These are phyloP conservation scores for Obba rivulosa DNA, from an alignment of 768 basidiomycete species.

Conservation along the genomic window DNA sequence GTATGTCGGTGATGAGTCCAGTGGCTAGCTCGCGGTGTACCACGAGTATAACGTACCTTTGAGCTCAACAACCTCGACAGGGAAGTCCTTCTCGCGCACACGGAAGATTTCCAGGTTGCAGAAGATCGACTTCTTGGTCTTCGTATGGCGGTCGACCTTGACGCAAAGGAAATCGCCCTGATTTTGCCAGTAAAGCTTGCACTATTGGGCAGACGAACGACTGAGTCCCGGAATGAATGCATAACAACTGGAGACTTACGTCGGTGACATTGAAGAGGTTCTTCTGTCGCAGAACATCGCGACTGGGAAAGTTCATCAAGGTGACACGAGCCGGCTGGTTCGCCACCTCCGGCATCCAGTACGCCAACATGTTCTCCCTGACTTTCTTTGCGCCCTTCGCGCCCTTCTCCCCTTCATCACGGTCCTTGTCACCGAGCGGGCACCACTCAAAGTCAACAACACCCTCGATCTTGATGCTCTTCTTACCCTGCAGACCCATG, in stretches of 20 bases:
- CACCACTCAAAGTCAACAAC: slow-evolving; percentile 99
- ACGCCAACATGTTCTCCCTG: slow-evolving; percentile 90
- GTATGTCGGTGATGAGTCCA: slow-evolving; percentile 3
- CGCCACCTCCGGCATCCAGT: slow-evolving; percentile 95
- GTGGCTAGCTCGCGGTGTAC: not conserved
- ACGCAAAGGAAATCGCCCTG: slow-evolving; percentile 98
- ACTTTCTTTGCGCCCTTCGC: slow-evolving; percentile 54
- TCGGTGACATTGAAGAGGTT: slow-evolving; percentile 98
- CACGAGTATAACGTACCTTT: slow-evolving; percentile 56
- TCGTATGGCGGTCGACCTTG: slow-evolving; percentile 97
- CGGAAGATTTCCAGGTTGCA: slow-evolving; percentile 98
- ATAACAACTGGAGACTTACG: slow-evolving; percentile 40
- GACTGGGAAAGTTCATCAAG: slow-evolving; percentile 83
- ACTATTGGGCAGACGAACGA: slow-evolving; percentile 42
- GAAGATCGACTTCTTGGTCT: slow-evolving; percentile 97
- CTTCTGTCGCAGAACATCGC: slow-evolving; percentile 83
- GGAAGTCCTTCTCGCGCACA: slow-evolving; percentile 94
- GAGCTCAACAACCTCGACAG: slow-evolving; percentile 94
- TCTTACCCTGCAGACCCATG: slow-evolving; percentile 94
- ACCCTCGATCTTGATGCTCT: slow-evolving; percentile 95
- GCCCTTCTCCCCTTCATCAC: slow-evolving; percentile 51
- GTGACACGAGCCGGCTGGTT: slow-evolving; percentile 98
- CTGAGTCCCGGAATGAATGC: too few relatives aligned
- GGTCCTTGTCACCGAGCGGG: slow-evolving; percentile 86
- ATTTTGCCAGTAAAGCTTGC: slow-evolving; percentile 97